Base-by-base conservation (phyloP, 2,329 filamentous ascomycete genomes). In the Aaosphaeria arxii region DNA sequence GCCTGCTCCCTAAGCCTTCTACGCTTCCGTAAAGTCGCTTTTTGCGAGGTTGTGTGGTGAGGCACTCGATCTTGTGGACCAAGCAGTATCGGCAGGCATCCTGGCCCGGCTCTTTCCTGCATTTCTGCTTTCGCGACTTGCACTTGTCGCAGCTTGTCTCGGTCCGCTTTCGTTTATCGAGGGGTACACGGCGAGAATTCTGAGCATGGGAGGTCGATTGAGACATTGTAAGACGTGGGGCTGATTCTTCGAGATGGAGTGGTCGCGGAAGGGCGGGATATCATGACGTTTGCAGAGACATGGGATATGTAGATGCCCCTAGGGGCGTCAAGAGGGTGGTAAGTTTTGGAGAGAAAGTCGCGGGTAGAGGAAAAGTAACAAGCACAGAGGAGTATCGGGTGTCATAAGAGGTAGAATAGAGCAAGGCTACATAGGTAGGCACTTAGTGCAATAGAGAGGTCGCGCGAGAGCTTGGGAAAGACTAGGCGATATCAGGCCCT, bases 91-190 rank as follows among this genome's bases (percentile, higher is more conserved):
- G 66, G 51, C 73, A 76, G 28, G 69, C 54, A 4, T 66, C 63
- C 40, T 72, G 64, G 28, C 67, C 70, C 5, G 66, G 58, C 47
- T 68, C 62, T 30, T 69, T 68, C 47, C 70, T 61, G 59, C 74
- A 76, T 57, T 76, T 76, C 49, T 75, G 73, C 57, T 75, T 75
- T 41, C 73, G 63, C 48, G 67, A 70, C 62, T 75, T 75, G 67
- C 73, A 76, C 49, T 73, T 72, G 60, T 76, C 74, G 60, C 74
- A 76, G 45, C 65, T 71, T 11, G 70, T 71, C 53, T 75, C 74
- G 44, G 74, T 74, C 28, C 73, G 64, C 53, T 75, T 74, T 40
- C 74, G 66, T 56, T 74, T 72, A 47, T 74, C 71, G 41, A 70
- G 63, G 5, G 74, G 74, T 9, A 75, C 72, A 47, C 66, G 57